A percentile compares a stretch with the other conserved stretches of the same genome.
phyloP scores from a whole-genome alignment of 2,329 filamentous ascomycete genomes.

The Coniochaeta sp. region DNA sequence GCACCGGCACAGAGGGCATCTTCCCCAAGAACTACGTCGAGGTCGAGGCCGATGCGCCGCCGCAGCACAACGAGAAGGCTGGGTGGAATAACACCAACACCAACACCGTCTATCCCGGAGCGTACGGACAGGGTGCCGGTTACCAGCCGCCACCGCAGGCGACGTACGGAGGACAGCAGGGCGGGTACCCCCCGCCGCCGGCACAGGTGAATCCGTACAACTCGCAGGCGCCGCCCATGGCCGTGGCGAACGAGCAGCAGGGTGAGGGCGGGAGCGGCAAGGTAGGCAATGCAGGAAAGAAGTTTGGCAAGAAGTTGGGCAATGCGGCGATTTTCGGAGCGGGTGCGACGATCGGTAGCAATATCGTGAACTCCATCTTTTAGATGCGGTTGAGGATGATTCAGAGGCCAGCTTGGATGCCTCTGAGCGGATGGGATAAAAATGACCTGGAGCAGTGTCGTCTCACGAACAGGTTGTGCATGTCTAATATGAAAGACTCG shows the following conservation, averaged over 20 bases:
- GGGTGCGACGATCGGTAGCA: slow-evolving; percentile 81
- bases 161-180: slow-evolving; percentile 31
- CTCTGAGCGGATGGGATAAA: neutral
- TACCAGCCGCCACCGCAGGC: slow-evolving; percentile 18
- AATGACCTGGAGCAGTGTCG: too few species aligned
- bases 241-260: slow-evolving; percentile 53
- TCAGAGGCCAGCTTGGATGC: too few species aligned
- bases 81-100: slow-evolving; percentile 10
- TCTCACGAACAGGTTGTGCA: too few species aligned
- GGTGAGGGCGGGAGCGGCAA: slow-evolving; percentile 47
- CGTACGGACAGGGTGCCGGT: neutral
- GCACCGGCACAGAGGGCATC: slow-evolving; percentile 80
- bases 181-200: slow-evolving; percentile 31
- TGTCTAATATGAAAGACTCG: too few species aligned
- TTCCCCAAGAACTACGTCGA: slow-evolving; percentile 91
- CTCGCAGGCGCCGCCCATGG: slow-evolving; percentile 64
- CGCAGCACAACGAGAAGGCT: slow-evolving; percentile 22
- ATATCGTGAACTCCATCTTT: slow-evolving; percentile 87
- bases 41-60: slow-evolving; percentile 37
- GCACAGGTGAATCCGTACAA: slow-evolving; percentile 56
- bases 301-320: slow-evolving; percentile 92
- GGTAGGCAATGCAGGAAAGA: slow-evolving; percentile 73
- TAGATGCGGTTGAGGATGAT: slow-evolving; percentile 31
- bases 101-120: slow-evolving; percentile 5
- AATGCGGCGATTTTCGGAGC: slow-evolving; percentile 83